phyloP scores from a whole-genome alignment of 768 basidiomycete species.

The Tubosaeta sp. region DNA sequence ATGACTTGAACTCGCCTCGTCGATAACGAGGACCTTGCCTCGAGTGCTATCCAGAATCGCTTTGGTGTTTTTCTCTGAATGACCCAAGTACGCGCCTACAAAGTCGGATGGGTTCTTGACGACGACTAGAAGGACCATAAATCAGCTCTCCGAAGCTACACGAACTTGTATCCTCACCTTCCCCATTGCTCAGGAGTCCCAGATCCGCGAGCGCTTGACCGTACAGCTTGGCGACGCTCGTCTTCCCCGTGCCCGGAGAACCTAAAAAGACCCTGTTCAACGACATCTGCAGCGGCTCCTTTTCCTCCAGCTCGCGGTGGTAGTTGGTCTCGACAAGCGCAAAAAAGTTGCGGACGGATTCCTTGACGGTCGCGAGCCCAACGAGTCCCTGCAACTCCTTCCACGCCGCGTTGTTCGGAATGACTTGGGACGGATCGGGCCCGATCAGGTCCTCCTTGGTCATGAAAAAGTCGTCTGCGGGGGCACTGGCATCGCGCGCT shows the following conservation, averaged over 20 bases:
- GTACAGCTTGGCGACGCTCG: conserved; percentile 63
- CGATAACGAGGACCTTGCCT: conserved; percentile 69
- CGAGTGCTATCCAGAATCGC: conserved; percentile 52
- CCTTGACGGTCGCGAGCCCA: conserved; percentile 56
- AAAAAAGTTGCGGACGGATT: conserved; percentile 46
- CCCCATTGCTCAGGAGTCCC: conserved; percentile 64
- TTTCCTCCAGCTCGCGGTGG: conserved; percentile 53
- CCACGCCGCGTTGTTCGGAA: conserved; percentile 47
- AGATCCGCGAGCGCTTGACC: conserved; percentile 60
- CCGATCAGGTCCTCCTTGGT: conserved; percentile 58
- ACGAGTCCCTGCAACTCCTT: conserved; percentile 46
- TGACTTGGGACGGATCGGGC: conserved; percentile 52
- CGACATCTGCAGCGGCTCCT: conserved; percentile 47
- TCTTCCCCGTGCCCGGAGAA: conserved; percentile 69
- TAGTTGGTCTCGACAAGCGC: conserved; percentile 50
- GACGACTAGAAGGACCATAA: conserved; percentile 40
- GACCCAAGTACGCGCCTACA: conserved; percentile 53
- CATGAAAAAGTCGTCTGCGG: conserved; percentile 49
- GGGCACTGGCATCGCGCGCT: conserved; percentile 36
- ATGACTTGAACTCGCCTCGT: conserved; percentile 45
- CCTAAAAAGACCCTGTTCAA: conserved; percentile 66
- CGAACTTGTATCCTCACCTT: conserved; percentile 41
- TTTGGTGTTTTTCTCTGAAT: conserved; percentile 63
- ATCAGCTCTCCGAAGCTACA: neutral
- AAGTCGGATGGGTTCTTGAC: conserved; percentile 69